Evolutionary conservation across 768 basidiomycete species (phyloP), one percentile per base, ranked within the genome.

Genomic region (Inosperma sp.): DNA sequence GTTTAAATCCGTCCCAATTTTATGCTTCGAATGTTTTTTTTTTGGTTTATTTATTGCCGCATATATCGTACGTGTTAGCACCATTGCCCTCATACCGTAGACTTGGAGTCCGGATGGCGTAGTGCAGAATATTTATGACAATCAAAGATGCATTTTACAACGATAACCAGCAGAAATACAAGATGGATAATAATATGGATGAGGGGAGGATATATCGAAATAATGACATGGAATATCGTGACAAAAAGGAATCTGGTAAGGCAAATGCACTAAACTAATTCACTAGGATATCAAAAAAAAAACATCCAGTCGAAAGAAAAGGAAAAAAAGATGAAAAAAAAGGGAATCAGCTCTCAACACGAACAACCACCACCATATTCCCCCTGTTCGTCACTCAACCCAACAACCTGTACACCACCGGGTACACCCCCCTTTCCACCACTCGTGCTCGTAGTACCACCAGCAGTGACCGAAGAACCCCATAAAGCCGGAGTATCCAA

Each of bases 401-500:
- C 74, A 31, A 78, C 69, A 14, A 76, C 61, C 54, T 78, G 76
- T 3, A 76, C 75, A 34, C 76, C 75, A 6, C 76, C 76, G 5
- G 76, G 76, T 56, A 78, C 65, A n/a, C 76, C 76, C 14, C 76
- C 74, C 13, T 68, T 63, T 3, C 76, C 76, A 33, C 66, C 62
- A 40, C 68, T 63, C 2, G 75, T 76, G 16, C 37, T 66, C 16
- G 70, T 68, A 2, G 54, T 57, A 10, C 56, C 56, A n/a, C 55
- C 39, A 8, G 58, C 49, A 58, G 61, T 26, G 57, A 65, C 47
- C 21, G n/a, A n/a, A n/a, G n/a, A n/a, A n/a, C 79, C 77, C 89
- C 89, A 93, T 41, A 94, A 69, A 64, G 84, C 85, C 0, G 90
- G 88, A 0, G 87, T 90, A 30, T 89, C 88, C 45, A 94, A 58